Evolutionary conservation across 441 rosid species (phyloP).

Genomic region (Rhodomyrtus psidioides): DNA sequence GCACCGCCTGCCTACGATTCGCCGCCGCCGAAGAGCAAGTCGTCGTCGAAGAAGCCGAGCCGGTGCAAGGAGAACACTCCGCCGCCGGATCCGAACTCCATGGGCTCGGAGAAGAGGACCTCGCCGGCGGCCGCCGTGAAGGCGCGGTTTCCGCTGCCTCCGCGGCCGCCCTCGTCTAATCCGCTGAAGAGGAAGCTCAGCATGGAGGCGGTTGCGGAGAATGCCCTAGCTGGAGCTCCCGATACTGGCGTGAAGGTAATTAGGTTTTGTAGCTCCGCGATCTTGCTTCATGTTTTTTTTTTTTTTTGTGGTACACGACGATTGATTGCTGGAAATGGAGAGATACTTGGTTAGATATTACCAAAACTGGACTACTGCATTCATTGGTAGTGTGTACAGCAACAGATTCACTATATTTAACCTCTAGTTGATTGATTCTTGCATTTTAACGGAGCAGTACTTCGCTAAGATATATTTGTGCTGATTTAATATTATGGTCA

Average conservation of each 20-base stretch:
- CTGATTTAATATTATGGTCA: conserved; percentile 1
- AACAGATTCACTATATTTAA: not conserved
- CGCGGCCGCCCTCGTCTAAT: conserved; percentile 82
- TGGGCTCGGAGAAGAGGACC: conserved; percentile 12
- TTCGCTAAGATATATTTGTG: not conserved
- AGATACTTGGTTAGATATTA: not conserved
- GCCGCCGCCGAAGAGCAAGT: conserved; percentile 32
- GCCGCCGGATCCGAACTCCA: conserved; percentile 68
- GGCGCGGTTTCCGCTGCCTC: conserved; percentile 65
- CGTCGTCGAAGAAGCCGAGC: conserved; percentile 33
- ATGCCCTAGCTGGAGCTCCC: conserved; percentile 19
- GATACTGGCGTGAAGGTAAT: conserved; percentile 92
- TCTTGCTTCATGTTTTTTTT: not conserved
- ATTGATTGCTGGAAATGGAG: not conserved
- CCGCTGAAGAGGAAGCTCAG: conserved; percentile 91
- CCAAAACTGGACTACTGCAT: not conserved
- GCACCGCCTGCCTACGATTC: conserved; percentile 1
- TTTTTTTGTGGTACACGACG: not conserved
- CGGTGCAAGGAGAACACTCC: conserved; percentile 78
- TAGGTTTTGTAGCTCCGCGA: not conserved
- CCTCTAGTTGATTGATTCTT: not conserved
- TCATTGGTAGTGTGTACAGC: not conserved
- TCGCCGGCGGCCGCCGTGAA: conserved; percentile 36
- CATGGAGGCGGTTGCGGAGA: conserved; percentile 35
- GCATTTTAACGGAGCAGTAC: not conserved